Percentiles rank a stretch among this genome's conserved stretches.
These are phyloP conservation scores for Penicillium sumatraense DNA, from an alignment of 2,329 filamentous ascomycete genomes.

Conservation along the genomic window DNA sequence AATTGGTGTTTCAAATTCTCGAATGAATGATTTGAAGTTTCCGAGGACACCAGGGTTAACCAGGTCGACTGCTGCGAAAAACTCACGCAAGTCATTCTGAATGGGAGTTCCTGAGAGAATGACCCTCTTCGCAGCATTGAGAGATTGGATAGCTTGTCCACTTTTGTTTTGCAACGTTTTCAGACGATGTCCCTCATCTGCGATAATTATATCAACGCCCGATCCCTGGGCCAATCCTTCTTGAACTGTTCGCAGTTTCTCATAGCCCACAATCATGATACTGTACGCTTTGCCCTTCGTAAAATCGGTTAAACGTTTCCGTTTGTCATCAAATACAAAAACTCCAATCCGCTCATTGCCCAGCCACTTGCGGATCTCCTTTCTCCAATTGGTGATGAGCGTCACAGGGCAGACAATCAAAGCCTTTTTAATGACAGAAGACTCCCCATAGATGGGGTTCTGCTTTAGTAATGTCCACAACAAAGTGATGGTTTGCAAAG, in stretches of 20 bases:
- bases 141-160: conserved; percentile 66
- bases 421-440: conserved; percentile 70
- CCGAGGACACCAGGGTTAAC: conserved; percentile 70
- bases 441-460: conserved; percentile 64
- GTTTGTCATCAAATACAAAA: conserved; percentile 66
- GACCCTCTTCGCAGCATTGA: conserved; percentile 64
- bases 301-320: conserved; percentile 68
- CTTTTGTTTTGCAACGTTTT: conserved; percentile 73
- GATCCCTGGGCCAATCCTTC: conserved; percentile 66
- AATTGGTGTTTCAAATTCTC: conserved; percentile 68
- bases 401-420: conserved; percentile 75
- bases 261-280: conserved; percentile 75
- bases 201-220: conserved; percentile 71
- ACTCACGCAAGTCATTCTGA: conserved; percentile 70
- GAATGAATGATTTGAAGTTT: conserved; percentile 65
- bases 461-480: conserved; percentile 75
- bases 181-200: conserved; percentile 70
- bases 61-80: conserved; percentile 70
- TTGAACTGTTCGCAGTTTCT: conserved; percentile 68
- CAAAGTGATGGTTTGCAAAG: conserved; percentile 71
- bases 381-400: conserved; percentile 73
- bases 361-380: conserved; percentile 75
- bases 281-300: conserved; percentile 70
- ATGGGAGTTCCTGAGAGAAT: conserved; percentile 71
- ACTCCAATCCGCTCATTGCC: conserved; percentile 72